phyloP scores from a whole-genome alignment of 352 stramenopile species.

The Pythium dissimile region DNA sequence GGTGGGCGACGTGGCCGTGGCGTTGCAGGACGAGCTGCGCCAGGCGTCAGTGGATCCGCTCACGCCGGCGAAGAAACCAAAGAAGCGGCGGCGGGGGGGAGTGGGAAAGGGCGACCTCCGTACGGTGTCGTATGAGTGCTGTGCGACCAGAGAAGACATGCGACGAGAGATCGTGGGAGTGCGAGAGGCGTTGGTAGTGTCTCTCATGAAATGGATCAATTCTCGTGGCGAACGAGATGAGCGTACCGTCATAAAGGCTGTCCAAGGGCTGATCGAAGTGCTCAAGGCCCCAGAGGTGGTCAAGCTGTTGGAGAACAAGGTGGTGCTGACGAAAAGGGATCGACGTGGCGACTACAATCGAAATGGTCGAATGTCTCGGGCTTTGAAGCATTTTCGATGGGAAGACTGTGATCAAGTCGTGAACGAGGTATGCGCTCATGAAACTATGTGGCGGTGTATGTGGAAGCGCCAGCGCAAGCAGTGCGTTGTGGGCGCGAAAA shows the following conservation, averaged over 20 bases:
- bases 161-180: neutral
- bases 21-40: constrained; percentile 12
- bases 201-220: constrained; percentile 4
- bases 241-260: neutral
- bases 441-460: constrained; percentile 6
- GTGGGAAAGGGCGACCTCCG: neutral
- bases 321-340: neutral
- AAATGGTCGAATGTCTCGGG: neutral
- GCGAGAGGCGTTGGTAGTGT: neutral
- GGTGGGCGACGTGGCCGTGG: neutral
- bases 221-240: neutral
- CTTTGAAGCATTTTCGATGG: constrained; percentile 1
- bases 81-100: constrained; percentile 15
- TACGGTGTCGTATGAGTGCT: neutral
- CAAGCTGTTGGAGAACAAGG: neutral
- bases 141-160: neutral
- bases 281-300: constrained; percentile 13
- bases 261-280: neutral
- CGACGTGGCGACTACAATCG: too few species aligned
- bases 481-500: neutral
- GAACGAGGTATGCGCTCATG: neutral
- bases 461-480: constrained; percentile 6
- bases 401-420: constrained; percentile 4
- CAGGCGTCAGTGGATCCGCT: constrained; percentile 3
- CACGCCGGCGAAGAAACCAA: neutral